These are phyloP conservation scores for Lyophyllum atratum DNA, from an alignment of 768 basidiomycete genomes.

Conservation along the genomic window DNA sequence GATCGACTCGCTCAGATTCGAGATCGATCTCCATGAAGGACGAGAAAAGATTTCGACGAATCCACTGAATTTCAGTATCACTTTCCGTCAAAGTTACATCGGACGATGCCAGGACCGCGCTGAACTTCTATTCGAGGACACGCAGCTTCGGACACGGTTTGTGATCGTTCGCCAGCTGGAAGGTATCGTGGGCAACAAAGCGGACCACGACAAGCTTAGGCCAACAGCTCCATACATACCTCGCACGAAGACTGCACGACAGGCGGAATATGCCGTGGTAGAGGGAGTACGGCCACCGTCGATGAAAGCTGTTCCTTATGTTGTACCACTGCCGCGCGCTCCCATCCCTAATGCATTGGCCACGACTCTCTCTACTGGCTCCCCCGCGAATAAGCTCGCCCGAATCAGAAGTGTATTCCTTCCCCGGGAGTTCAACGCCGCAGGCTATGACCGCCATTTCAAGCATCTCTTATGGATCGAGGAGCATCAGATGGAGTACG, in stretches of 20 bases:
- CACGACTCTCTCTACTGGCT: conserved; percentile 29
- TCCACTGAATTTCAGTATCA: conserved; percentile 31
- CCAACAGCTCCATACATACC: conserved; percentile 51
- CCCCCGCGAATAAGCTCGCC: conserved; percentile 26
- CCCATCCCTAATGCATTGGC: conserved; percentile 38
- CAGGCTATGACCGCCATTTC: conserved; percentile 47
- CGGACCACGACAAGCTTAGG: conserved; percentile 45
- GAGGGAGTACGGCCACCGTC: conserved; percentile 46
- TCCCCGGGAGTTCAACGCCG: conserved; percentile 37
- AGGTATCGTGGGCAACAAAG: conserved; percentile 47
- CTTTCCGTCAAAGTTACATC: conserved; percentile 33
- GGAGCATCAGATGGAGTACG: conserved; percentile 29
- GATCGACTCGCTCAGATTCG: conserved; percentile 5
- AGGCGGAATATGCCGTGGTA: conserved; percentile 35
- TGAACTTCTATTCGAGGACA: conserved; percentile 55
- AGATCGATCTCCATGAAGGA: conserved; percentile 17
- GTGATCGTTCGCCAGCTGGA: conserved; percentile 47
- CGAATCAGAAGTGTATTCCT: conserved; percentile 38
- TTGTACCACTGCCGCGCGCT: conserved; percentile 37
- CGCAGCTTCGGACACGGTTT: conserved; percentile 42
- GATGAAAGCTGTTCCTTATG: conserved; percentile 42
- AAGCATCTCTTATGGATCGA: conserved; percentile 52
- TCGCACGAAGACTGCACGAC: conserved; percentile 23
- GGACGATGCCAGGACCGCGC: conserved; percentile 57
- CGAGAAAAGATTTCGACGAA: conserved; percentile 22